A percentile compares a stretch with the other conserved stretches of the same genome.
phyloP scores from a whole-genome alignment of 345 rosid genomes.

The Tarenaya hassleriana region DNA sequence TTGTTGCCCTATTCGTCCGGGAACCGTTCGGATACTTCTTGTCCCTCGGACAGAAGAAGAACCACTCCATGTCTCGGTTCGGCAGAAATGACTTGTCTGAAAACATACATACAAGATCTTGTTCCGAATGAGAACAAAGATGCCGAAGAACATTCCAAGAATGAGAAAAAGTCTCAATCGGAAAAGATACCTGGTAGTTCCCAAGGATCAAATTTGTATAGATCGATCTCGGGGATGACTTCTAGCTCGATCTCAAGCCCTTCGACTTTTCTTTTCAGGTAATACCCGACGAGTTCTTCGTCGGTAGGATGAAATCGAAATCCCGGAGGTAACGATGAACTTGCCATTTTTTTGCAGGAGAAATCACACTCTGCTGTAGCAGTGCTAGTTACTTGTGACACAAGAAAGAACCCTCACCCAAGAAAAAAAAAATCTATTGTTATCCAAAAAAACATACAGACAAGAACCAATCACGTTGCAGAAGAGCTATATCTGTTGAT shows the following conservation, averaged over 20 bases:
- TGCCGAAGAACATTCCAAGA: neutral
- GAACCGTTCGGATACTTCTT: constrained; percentile 27
- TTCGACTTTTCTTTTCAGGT: constrained; percentile 62
- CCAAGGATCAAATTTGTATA: constrained; percentile 95
- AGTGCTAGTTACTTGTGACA: constrained; percentile 14
- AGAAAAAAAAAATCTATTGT: too few species aligned
- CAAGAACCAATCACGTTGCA: neutral
- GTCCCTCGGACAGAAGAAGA: constrained; percentile 29
- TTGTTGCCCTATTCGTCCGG: constrained; percentile 29
- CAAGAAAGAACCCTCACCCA: constrained; percentile 4
- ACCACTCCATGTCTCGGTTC: constrained; percentile 67
- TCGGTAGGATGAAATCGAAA: constrained; percentile 92
- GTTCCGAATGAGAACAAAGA: too few species aligned
- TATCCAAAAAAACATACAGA: too few species aligned
- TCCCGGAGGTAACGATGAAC: constrained; percentile 76
- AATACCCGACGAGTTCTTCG: constrained; percentile 76
- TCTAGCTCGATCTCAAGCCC: constrained; percentile 76
- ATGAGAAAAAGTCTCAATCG: neutral
- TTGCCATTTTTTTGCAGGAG: constrained; percentile 50
- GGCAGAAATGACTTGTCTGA: constrained; percentile 85
- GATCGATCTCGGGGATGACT: constrained; percentile 72
- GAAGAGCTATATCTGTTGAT: constrained; percentile 37
- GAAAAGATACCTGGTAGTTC: constrained; percentile 61
- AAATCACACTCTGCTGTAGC: neutral
- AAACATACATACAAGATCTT: too few species aligned